Conservation (phyloP, 2,329 filamentous ascomycete species). For the Colletotrichum noveboracense region DNA sequence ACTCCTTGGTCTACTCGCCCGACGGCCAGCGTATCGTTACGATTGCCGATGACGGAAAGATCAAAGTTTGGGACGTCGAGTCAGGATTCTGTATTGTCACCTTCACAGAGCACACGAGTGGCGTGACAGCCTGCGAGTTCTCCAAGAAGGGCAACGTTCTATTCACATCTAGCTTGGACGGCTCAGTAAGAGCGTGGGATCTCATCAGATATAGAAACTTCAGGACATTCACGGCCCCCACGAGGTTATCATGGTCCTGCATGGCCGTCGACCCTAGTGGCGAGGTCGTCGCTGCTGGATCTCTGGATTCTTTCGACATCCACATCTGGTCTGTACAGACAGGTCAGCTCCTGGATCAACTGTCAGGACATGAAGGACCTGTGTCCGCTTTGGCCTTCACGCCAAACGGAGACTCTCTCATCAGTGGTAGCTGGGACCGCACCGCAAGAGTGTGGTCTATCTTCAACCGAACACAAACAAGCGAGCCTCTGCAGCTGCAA, state of each 20-base stretch:
- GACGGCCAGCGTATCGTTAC: conserved; percentile 94
- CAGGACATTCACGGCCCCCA: conserved; percentile 93
- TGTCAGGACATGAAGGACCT: conserved; percentile 93
- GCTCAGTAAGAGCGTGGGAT: conserved; percentile 95
- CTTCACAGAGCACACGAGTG: conserved; percentile 95
- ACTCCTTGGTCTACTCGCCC: conserved; percentile 89
- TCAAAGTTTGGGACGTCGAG: conserved; percentile 97
- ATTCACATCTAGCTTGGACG: conserved; percentile 94
- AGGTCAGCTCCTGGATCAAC: conserved; percentile 87
- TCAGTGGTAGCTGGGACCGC: conserved; percentile 95
- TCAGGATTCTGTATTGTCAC: conserved; percentile 98
- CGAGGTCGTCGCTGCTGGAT: conserved; percentile 94
- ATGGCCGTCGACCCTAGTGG: conserved; percentile 97
- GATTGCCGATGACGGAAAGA: conserved; percentile 93
- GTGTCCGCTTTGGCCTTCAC: conserved; percentile 89
- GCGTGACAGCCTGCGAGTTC: conserved; percentile 93
- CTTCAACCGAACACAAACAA: conserved; percentile 91
- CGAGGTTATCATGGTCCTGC: conserved; percentile 88
- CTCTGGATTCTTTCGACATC: conserved; percentile 94
- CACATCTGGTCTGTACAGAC: conserved; percentile 99
- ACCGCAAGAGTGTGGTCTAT: conserved; percentile 97
- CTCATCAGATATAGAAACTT: conserved; percentile 96
- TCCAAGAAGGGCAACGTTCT: conserved; percentile 94
- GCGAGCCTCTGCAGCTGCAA: conserved; percentile 90
- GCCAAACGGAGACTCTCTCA: conserved; percentile 80